phyloP scores from a whole-genome alignment of 176 grass and related monocot genomes.

The Saccharum officinarum region DNA sequence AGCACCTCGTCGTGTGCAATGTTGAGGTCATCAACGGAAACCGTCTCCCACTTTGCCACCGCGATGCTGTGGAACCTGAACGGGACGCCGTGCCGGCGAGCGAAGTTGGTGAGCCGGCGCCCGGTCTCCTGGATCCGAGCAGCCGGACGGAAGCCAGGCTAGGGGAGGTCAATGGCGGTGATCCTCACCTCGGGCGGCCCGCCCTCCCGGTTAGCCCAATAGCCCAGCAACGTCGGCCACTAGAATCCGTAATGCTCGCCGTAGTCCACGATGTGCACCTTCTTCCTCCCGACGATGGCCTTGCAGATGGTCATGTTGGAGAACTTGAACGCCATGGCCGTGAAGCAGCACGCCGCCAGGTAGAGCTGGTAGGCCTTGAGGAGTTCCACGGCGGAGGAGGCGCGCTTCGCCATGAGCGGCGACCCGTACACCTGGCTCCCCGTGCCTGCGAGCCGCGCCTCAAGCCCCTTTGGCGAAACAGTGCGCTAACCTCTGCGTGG shows the following conservation, averaged over 20 bases:
- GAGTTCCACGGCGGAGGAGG: neutral
- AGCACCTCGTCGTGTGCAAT: constrained; percentile 37
- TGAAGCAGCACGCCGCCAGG: neutral
- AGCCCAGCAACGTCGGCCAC: neutral
- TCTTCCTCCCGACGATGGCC: neutral
- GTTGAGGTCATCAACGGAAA: constrained; percentile 20
- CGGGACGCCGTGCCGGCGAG: constrained; percentile 19
- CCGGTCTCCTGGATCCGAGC: constrained; percentile 42
- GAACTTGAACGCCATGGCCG: neutral
- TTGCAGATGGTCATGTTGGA: neutral
- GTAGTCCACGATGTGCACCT: neutral
- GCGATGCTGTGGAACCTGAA: constrained; percentile 43
- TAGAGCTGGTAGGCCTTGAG: neutral
- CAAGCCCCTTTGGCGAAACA: neutral
- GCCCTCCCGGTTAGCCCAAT: neutral
- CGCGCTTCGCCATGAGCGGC: neutral
- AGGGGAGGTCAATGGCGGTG: constrained; percentile 39
- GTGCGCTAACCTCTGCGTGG: neutral
- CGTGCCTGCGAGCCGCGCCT: neutral
- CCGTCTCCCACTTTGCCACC: constrained; percentile 30
- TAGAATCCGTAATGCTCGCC: neutral
- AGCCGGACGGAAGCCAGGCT: constrained; percentile 45
- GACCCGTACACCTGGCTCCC: neutral
- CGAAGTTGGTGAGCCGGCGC: constrained; percentile 21
- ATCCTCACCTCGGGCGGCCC: constrained; percentile 50